Base-by-base conservation (phyloP, 2,329 filamentous ascomycete genomes). In the Diaporthe batatas region DNA sequence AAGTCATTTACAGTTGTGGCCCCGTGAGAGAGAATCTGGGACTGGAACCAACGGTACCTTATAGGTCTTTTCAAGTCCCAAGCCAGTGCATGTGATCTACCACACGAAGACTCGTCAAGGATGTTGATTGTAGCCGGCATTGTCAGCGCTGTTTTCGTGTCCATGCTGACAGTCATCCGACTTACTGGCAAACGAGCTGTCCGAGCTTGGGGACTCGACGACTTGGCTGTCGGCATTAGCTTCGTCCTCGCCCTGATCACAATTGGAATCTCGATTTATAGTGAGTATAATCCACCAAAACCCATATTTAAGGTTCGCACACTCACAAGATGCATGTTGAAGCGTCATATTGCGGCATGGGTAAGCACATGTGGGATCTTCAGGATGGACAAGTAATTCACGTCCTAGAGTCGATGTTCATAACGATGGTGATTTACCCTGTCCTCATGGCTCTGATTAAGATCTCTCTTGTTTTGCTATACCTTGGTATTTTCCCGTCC, bases 301-400 rank as follows among this genome's bases (percentile, higher is more conserved):
- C 23, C 21, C 2, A 18, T 47, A 12, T 32, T 6, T 21, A 5
- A 7, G 1, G 7, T 59, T 21, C 12, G n/a, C 39, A 39, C 1
- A 4, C 36, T 39, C 36, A 39, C 10, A 11, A 39, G 36, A 39
- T 39, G 12, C 36, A 39, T 4, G 11, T 12, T 39, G 36, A 3
- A 47, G 58, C 47, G 58, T 64, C 58, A 12, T 64, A 47, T n/a
- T 29, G 36, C n/a, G 58, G 58, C 8, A 21, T 64, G 39, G 58
- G 58, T 4, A 6, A 32, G 25, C 58, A 64, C 58, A 64, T 64
- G 23, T 64, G 58, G 58, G n/a, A 29, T 29, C 58, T 64, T 3
- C 58, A 47, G 32, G 39, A 64, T 23, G 58, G 58, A 10, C 58
- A 64, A 16, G 39, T 47, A 6, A 18, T 64, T n/a, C 39, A 64